Percentiles rank a stretch among this genome's conserved stretches.
Evolutionary conservation across 2,329 filamentous ascomycete genomes (phyloP).

Genomic region (Penicillium sp.): DNA sequence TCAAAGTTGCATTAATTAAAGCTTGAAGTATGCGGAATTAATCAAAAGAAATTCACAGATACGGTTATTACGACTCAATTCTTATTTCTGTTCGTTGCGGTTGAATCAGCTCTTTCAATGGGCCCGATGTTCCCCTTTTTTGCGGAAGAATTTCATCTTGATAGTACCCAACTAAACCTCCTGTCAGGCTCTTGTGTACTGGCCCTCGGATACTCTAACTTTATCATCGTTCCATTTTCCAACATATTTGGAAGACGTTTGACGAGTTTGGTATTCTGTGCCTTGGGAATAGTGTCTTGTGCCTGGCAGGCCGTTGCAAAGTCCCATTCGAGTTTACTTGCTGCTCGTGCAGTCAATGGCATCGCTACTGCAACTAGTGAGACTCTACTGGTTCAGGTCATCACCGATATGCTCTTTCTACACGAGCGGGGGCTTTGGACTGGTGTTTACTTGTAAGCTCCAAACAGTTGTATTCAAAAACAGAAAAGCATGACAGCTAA

Average conservation of each 20-base stretch:
- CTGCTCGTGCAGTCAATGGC: slow-evolving; percentile 49
- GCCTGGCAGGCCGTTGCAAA: slow-evolving; percentile 51
- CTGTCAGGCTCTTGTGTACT: slow-evolving; percentile 51
- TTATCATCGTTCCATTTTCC: slow-evolving; percentile 48
- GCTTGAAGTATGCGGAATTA: not conserved
- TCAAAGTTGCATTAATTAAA: not conserved
- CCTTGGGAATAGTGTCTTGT: slow-evolving; percentile 47
- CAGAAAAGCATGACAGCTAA: not conserved
- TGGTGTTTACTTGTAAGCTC: slow-evolving; percentile 46
- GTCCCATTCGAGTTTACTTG: slow-evolving; percentile 47
- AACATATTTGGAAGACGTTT: slow-evolving; percentile 50
- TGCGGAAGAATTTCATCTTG: slow-evolving; percentile 45
- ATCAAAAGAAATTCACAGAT: not conserved
- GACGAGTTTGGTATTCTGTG: slow-evolving; percentile 44
- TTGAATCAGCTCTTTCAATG: slow-evolving; percentile 48
- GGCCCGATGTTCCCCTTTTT: slow-evolving; percentile 51
- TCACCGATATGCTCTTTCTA: slow-evolving; percentile 51
- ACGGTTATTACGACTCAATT: slow-evolving; percentile 17
- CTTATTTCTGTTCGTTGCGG: slow-evolving; percentile 44
- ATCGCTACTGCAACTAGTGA: slow-evolving; percentile 50
- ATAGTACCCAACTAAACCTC: slow-evolving; percentile 45
- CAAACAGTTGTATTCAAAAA: too few species aligned
- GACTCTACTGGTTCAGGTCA: slow-evolving; percentile 49
- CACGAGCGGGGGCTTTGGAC: slow-evolving; percentile 48
- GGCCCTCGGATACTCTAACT: slow-evolving; percentile 50